Evolutionary conservation across 2,329 filamentous ascomycete species (phyloP).

Genomic region (Apiospora arundinis): DNA sequence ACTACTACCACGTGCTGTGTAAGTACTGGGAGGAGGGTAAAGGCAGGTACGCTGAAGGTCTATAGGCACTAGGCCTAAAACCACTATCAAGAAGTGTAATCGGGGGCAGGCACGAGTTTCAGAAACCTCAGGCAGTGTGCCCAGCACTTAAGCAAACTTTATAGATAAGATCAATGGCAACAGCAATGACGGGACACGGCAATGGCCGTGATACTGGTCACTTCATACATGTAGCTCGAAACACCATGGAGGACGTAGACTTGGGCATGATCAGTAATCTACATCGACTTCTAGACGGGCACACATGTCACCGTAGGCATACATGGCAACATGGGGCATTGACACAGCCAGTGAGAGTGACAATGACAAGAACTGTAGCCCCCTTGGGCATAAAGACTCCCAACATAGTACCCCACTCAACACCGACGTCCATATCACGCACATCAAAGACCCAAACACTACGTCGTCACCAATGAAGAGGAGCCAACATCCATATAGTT

Average conservation of each 20-base stretch:
- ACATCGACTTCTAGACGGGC: not conserved
- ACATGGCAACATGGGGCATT: not conserved
- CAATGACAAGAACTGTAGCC: not conserved
- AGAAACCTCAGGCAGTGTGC: not conserved
- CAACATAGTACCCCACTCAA: not conserved
- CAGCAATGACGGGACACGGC: not conserved
- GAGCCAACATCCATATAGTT: not conserved
- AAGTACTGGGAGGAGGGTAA: not conserved
- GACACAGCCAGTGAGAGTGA: not conserved
- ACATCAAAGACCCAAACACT: not conserved
- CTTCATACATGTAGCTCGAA: not conserved
- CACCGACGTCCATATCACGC: not conserved
- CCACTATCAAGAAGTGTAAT: not conserved
- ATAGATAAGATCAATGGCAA: too few relatives aligned
- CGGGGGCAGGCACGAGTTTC: not conserved
- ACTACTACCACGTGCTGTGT: not conserved
- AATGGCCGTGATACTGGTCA: not conserved
- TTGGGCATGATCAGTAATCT: not conserved
- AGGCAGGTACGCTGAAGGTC: not conserved
- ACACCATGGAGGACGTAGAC: not conserved
- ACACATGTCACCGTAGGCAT: not conserved
- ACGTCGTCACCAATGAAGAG: not conserved
- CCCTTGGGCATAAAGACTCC: not conserved
- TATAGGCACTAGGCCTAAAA: not conserved
- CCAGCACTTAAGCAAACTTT: not conserved